Percentiles rank a stretch among this genome's conserved stretches.
Evolutionary conservation across 2,329 filamentous ascomycete species (phyloP).

Genomic region (Phaeophleospora eucalypticola): DNA sequence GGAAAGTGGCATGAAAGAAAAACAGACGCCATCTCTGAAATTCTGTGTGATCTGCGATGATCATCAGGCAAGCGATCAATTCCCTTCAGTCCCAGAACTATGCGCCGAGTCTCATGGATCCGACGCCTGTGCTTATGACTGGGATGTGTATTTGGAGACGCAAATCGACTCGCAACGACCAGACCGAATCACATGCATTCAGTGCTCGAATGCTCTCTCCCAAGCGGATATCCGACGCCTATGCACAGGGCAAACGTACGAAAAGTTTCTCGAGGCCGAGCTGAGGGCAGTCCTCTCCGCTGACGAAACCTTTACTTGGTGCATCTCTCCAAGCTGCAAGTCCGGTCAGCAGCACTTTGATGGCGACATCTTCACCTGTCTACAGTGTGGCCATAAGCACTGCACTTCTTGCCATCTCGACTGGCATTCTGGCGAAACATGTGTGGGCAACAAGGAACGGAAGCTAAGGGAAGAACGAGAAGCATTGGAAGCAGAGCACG

Average conservation of each 20-base stretch:
- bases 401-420: constrained; percentile 22
- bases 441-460: constrained; percentile 11
- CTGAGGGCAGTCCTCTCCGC: constrained; percentile 11
- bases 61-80: not conserved
- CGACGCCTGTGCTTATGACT: constrained; percentile 17
- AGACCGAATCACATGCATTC: constrained; percentile 15
- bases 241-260: constrained; percentile 7
- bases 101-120: constrained; percentile 10
- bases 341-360: constrained; percentile 23
- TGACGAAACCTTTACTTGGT: constrained; percentile 21
- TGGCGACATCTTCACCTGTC: constrained; percentile 25
- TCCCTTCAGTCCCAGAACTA: constrained; percentile 4
- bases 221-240: constrained; percentile 14
- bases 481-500: not conserved
- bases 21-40: no score
- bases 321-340: constrained; percentile 15
- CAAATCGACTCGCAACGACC: constrained; percentile 6
- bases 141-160: constrained; percentile 15
- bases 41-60: constrained; percentile 12
- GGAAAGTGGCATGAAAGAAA: no score
- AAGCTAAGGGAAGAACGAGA: not conserved
- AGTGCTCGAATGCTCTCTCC: constrained; percentile 13
- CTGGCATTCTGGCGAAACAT: constrained; percentile 23
- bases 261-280: constrained; percentile 13
- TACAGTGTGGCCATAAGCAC: constrained; percentile 15